Evolutionary conservation across 768 basidiomycete species (phyloP), one percentile per base, ranked within the genome.

Genomic region (Boletus coccyginus): DNA sequence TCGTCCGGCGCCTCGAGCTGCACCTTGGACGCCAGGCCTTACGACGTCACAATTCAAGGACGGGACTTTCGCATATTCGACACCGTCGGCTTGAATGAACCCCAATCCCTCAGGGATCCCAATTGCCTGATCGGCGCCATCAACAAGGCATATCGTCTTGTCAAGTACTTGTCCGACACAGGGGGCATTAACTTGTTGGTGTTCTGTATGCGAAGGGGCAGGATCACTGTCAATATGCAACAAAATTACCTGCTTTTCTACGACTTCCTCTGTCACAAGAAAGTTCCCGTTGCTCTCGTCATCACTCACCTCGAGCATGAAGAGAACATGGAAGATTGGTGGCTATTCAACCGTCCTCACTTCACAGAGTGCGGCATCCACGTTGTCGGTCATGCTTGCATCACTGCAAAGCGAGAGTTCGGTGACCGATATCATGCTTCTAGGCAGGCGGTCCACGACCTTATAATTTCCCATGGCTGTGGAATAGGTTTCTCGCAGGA

Each of bases 111-210:
- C 38, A 60, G 53, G n/a, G 68, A 64, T 16, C 62, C 67, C 9
- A 61, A 65, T 36, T 55, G 58, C 55, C 53, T 73, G 36, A 59
- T 70, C 50, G 63, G 60, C 14, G 70, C 67, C 7, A 67, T 75
- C 60, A 63, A 56, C 54, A 66, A 73, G 50, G 70, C 69, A 5
- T 71, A 75, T 43, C 49, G 63, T 46, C 69, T 81, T 13, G 58
- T 80, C 46, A 59, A 60, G 44, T 60, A 38, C 27, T 59, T 78
- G 39, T 56, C 63, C 16, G 58, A 60, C 6, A 62, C 65, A 7
- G 73, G 66, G 7, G 78, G 79, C 9, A 62, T 80, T 33, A 71
- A 66, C 63, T 67, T 80, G 41, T 66, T 80, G 24, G 60, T 79
- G 13, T 78, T 72, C 53, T 72, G 72, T 46, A 66, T 78, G 60